These are phyloP conservation scores for Solanum hybrid DNA, from an alignment of 305 asterid genomes.

Conservation along the genomic window DNA sequence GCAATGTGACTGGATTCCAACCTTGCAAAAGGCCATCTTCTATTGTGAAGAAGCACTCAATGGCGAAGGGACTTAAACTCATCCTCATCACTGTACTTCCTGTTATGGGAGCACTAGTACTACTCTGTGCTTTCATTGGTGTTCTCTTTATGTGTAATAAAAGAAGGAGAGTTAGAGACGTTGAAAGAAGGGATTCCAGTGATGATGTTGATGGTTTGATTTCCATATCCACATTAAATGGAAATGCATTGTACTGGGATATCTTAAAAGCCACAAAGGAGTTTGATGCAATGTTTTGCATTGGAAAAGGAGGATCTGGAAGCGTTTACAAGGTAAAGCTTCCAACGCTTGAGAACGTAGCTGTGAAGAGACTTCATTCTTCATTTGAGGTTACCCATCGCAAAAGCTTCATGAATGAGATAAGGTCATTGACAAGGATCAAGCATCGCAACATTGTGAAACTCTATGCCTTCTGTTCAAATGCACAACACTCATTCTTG, in stretches of 20 bases:
- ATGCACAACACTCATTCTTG: constrained; percentile 10
- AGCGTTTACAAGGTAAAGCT: constrained; percentile 16
- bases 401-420: constrained; percentile 8
- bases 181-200: neutral
- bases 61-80: neutral
- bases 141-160: neutral
- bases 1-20: neutral
- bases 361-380: constrained; percentile 17
- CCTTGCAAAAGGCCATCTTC: neutral
- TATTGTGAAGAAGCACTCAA: neutral
- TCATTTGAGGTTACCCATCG: neutral
- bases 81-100: constrained; percentile 12
- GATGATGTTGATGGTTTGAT: neutral
- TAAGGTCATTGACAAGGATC: constrained; percentile 7
- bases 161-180: neutral
- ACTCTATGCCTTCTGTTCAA: constrained; percentile 21
- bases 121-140: neutral
- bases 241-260: constrained; percentile 2
- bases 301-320: constrained; percentile 21
- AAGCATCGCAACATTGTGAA: constrained; percentile 24
- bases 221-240: neutral
- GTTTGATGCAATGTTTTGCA: constrained; percentile 5
- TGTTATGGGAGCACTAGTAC: constrained; percentile 8
- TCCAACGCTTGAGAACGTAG: neutral
- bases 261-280: constrained; percentile 23